Evolutionary conservation across 2,329 filamentous ascomycete genomes (phyloP).

Genomic region (Penicillium sp.): DNA sequence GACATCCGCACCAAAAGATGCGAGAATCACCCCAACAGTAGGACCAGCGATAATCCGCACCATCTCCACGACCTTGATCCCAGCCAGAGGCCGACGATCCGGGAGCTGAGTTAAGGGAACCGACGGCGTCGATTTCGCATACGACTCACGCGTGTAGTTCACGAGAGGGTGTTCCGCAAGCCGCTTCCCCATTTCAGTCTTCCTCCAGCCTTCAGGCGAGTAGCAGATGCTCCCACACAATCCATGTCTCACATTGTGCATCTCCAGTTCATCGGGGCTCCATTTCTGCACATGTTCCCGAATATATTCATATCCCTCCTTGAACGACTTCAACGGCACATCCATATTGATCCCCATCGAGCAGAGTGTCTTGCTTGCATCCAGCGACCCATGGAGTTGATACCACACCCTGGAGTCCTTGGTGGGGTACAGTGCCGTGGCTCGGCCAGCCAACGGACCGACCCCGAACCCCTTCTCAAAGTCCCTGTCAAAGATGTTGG

Average conservation of each 20-base stretch:
- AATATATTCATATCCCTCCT: slow-evolving; percentile 25
- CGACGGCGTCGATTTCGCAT: slow-evolving; percentile 37
- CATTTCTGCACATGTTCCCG: slow-evolving; percentile 32
- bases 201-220: slow-evolving; percentile 45
- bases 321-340: slow-evolving; percentile 7
- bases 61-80: slow-evolving; percentile 51
- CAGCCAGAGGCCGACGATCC: slow-evolving; percentile 37
- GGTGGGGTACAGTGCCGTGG: slow-evolving; percentile 50
- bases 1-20: slow-evolving; percentile 48
- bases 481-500: slow-evolving; percentile 33
- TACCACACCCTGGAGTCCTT: slow-evolving; percentile 49
- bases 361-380: slow-evolving; percentile 44
- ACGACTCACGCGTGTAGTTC: slow-evolving; percentile 38
- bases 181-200: slow-evolving; percentile 45
- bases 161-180: slow-evolving; percentile 46
- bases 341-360: slow-evolving; percentile 47
- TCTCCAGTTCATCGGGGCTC: slow-evolving; percentile 44
- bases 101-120: slow-evolving; percentile 13
- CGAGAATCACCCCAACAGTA: slow-evolving; percentile 42
- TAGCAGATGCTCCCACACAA: slow-evolving; percentile 48
- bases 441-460: slow-evolving; percentile 39
- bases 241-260: slow-evolving; percentile 42
- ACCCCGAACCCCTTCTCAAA: slow-evolving; percentile 40
- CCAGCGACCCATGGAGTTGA: slow-evolving; percentile 52
- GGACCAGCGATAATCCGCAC: slow-evolving; percentile 41